A percentile compares a stretch with the other conserved stretches of the same genome.
Conservation (phyloP, 148 eudicot species). For the Camellia lanceoleosa region DNA sequence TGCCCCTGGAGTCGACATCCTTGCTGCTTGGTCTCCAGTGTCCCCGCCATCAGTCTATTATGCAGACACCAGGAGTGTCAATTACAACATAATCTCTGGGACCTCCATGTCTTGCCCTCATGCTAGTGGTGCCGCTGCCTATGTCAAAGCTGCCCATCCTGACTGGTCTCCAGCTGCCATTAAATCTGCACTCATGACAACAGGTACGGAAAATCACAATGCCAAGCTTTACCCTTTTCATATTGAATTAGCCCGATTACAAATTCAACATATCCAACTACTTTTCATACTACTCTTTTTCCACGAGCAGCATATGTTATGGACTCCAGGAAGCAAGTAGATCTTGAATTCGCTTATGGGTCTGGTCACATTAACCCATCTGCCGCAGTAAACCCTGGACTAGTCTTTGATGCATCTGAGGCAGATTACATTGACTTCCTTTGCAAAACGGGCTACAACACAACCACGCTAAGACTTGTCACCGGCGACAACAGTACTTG, state of each 20-base stretch:
- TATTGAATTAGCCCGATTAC: too few relatives aligned
- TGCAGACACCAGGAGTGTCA: neutral
- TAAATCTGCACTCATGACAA: conserved; percentile 22
- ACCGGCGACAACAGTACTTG: conserved; percentile 11
- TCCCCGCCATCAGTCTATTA: neutral
- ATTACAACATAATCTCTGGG: conserved; percentile 17
- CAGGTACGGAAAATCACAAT: conserved; percentile 5
- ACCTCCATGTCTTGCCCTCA: conserved; percentile 24
- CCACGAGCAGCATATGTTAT: neutral
- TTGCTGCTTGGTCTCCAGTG: conserved; percentile 11
- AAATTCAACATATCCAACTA: too few relatives aligned
- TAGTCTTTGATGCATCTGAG: conserved; percentile 13
- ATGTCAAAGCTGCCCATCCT: conserved; percentile 19
- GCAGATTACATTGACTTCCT: conserved; percentile 13
- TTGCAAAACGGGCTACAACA: conserved; percentile 15
- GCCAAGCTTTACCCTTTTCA: too few relatives aligned
- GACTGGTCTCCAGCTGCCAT: conserved; percentile 22
- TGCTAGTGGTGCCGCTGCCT: conserved; percentile 19
- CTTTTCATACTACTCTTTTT: neutral
- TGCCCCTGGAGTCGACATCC: conserved; percentile 15
- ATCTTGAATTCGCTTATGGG: conserved; percentile 11
- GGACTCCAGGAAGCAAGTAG: conserved; percentile 3
- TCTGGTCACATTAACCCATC: conserved; percentile 8
- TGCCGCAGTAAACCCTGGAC: conserved; percentile 7
- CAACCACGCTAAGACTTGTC: neutral